Evolutionary conservation across 345 rosid species (phyloP).

Genomic region (Durio zibethinus): DNA sequence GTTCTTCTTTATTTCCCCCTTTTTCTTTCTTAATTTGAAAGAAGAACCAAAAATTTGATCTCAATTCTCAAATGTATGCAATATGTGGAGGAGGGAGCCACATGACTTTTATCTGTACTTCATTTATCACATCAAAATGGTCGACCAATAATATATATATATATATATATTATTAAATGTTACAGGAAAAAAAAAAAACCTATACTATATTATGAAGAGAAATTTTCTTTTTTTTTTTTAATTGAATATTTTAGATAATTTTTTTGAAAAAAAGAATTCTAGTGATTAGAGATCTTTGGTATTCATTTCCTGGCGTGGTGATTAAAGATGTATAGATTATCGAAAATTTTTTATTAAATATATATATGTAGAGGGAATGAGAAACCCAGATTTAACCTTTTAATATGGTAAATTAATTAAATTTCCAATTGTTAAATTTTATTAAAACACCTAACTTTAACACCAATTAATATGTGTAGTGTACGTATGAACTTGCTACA

Average conservation of each 20-base stretch:
- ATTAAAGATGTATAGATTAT: no score
- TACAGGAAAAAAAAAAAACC: no score
- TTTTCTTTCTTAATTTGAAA: neutral
- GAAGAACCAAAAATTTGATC: neutral
- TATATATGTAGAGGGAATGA: no score
- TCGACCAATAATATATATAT: neutral
- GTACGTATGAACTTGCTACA: neutral
- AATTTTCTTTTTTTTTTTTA: no score
- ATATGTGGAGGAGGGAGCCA: neutral
- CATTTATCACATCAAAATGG: neutral
- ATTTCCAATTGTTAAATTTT: neutral
- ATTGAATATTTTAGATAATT: no score
- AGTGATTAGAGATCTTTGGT: no score
- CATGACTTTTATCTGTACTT: neutral
- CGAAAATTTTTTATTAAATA: no score
- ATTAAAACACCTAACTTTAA: neutral
- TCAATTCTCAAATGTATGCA: neutral
- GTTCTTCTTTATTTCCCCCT: neutral
- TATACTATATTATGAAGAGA: no score
- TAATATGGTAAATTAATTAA: neutral
- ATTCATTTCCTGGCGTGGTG: no score
- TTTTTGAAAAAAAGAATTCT: no score
- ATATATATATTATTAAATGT: no score
- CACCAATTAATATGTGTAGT: neutral
- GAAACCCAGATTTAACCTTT: no score